Base-by-base conservation (phyloP, 805 yeast genomes). In the Maudiozyma serrabonitensis region DNA sequence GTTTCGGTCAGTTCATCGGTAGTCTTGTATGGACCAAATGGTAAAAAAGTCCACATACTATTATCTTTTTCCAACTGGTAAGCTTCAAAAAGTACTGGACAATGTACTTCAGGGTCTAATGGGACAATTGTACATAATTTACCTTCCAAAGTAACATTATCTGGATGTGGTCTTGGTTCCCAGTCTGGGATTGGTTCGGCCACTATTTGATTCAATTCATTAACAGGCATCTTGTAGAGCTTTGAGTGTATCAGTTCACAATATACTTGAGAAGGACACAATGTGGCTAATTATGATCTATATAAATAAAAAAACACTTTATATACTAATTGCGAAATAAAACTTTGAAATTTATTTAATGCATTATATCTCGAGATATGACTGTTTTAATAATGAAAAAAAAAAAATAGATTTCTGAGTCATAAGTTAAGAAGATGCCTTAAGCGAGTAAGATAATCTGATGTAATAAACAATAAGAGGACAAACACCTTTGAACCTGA, bases 31-130 rank as follows among this genome's bases (percentile, higher is more conserved):
- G 58, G 58, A 12, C 58, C 60, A 15, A 51, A 25, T 18, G 56
- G 53, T 31, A 54, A 25, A 41, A 54, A 55, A 12, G 58, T 55
- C 58, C 60, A 56, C 25, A 54, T 43, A 25, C 44, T 13, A 8
- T 34, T 38, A 25, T 52, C 52, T n/a, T 37, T 46, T 12, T 46
- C 48, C 6, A 41, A 41, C 23, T 43, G 39, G 43, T 40, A 53
- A 16, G 54, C 42, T 23, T 53, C 55, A 41, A 47, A 55, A 23
- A 56, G 52, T 31, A 49, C 48, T 21, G 32, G 12, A 15, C 46
- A 53, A 45, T 55, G 58, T 41, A 48, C 52, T 34, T 51, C 54
- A n/a, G 38, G 28, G 28, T 46, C 43, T 18, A 56, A 45, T 12
- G 60, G 60, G 42, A 54, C 57, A 16, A 55, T 37, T 25, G 46